These are phyloP conservation scores for Amoeboaphelidium protococcarum DNA, from an alignment of 371 early-diverging fungal genomes.

Conservation along the genomic window DNA sequence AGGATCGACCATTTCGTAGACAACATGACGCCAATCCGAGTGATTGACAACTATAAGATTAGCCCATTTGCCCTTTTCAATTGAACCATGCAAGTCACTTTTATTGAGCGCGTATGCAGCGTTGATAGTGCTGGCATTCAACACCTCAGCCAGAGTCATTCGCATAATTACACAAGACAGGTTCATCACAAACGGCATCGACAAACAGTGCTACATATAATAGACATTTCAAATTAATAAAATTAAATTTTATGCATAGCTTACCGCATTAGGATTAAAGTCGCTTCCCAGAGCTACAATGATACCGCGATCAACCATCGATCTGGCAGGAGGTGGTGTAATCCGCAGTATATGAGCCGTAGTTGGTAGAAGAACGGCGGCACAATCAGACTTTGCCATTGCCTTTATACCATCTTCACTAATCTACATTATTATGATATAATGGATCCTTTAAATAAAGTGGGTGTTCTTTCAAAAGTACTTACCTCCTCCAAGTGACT, in stretches of 20 bases:
- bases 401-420: not conserved
- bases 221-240: too few species aligned
- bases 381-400: constrained; percentile 1
- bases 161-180: constrained; percentile 2
- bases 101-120: constrained; percentile 1
- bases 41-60: constrained; percentile 2
- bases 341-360: constrained; percentile 4
- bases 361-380: constrained; percentile 3
- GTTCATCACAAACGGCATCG: constrained; percentile 6
- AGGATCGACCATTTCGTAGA: constrained; percentile 5
- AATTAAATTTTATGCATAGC: too few species aligned
- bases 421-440: not conserved
- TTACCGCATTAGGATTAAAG: constrained; percentile 5
- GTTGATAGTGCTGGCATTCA: constrained; percentile 3
- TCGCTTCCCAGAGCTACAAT: constrained; percentile 3
- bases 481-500: constrained; percentile 2
- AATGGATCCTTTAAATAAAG: not conserved
- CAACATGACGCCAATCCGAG: constrained; percentile 2
- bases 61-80: constrained; percentile 2
- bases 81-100: not conserved
- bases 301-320: constrained; percentile 1
- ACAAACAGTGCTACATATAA: constrained; percentile 5
- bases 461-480: not conserved
- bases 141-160: constrained; percentile 2
- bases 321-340: constrained; percentile 3